A percentile compares a stretch with the other conserved stretches of the same genome.
phyloP scores from a whole-genome alignment of 768 basidiomycete genomes.

The Lactifluus subvellereus region DNA sequence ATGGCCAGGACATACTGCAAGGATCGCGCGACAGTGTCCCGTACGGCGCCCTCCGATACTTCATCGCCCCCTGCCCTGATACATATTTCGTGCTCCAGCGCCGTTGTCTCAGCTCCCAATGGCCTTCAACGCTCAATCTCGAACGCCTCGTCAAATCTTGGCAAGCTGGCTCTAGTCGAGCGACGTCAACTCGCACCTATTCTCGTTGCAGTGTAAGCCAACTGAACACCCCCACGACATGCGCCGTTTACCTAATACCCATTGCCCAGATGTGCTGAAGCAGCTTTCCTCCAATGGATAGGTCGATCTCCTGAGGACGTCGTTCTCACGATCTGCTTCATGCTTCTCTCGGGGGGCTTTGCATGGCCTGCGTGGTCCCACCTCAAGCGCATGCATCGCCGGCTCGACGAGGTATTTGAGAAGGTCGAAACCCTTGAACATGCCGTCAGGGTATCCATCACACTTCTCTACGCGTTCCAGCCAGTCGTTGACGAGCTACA shows the following conservation, averaged over 20 bases:
- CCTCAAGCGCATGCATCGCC: background rate
- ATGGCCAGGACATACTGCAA: background rate
- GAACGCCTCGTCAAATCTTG: background rate
- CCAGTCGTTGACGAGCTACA: background rate
- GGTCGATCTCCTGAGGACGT: background rate
- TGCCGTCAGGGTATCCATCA: constrained; percentile 1
- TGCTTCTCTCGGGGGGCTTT: constrained; percentile 1
- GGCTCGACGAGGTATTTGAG: background rate
- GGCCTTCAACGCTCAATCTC: background rate
- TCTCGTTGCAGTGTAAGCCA: constrained; percentile 2
- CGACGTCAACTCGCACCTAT: background rate
- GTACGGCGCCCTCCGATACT: background rate
- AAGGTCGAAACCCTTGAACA: constrained; percentile 6
- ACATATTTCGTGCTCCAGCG: background rate
- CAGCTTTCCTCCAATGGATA: background rate
- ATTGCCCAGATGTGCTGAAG: background rate
- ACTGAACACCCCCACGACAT: background rate
- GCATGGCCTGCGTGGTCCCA: constrained; percentile 1
- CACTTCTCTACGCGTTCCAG: background rate
- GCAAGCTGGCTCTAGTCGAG: background rate
- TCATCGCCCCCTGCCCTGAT: background rate
- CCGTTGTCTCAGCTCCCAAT: background rate
- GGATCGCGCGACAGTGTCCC: background rate
- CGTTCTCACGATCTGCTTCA: background rate
- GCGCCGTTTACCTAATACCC: background rate